Evolutionary conservation across 1,284 basidiomycete genomes (phyloP).

Genomic region (Pyrrhoderma noxium): DNA sequence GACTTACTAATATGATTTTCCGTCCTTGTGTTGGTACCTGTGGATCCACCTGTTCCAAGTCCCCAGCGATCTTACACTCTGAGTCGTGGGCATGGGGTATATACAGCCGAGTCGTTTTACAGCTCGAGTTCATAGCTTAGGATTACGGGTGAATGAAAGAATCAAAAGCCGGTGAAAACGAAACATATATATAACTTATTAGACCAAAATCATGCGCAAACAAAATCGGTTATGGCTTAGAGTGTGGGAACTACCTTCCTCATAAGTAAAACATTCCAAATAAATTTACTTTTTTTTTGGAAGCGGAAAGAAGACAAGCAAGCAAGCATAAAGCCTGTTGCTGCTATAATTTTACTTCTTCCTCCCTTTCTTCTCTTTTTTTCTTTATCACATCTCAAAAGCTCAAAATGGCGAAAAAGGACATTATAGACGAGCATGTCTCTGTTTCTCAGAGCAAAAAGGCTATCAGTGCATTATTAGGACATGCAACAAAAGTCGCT

Average conservation of each 20-base stretch:
- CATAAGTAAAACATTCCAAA: no score
- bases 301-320: not conserved
- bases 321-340: no score
- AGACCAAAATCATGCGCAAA: no score
- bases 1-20: slow-evolving; percentile 63
- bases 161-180: no score
- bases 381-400: no score
- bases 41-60: slow-evolving; percentile 54
- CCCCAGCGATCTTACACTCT: slow-evolving; percentile 46
- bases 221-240: no score
- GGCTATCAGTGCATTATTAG: slow-evolving; percentile 71
- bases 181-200: no score
- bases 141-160: no score
- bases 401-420: slow-evolving; percentile 18
- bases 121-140: slow-evolving; percentile 9
- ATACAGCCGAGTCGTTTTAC: slow-evolving; percentile 39
- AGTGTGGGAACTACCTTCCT: no score
- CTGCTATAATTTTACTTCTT: no score
- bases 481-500: slow-evolving; percentile 58
- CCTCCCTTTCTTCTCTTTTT: no score
- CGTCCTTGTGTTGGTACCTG: slow-evolving; percentile 44
- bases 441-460: slow-evolving; percentile 66
- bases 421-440: slow-evolving; percentile 63
- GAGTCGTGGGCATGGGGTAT: slow-evolving; percentile 51
- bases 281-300: not conserved